A percentile compares a stretch with the other conserved stretches of the same genome.
phyloP scores from a whole-genome alignment of 73 alveolate genomes.

The Paramecium pentaurelia region DNA sequence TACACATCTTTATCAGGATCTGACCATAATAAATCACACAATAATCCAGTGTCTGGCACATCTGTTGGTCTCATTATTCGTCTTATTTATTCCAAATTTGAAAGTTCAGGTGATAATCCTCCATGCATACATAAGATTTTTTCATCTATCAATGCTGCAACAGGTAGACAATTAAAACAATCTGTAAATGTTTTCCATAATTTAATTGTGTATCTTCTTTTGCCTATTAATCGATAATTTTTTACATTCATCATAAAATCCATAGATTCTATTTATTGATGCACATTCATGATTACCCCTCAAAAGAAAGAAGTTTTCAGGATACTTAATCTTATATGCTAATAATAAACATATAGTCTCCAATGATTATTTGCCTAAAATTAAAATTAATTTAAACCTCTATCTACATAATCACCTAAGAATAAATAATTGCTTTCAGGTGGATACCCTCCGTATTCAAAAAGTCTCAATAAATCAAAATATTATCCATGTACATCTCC shows the following conservation, averaged over 20 bases:
- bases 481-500: constrained; percentile 96
- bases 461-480: constrained; percentile 88
- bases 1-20: constrained; percentile 96
- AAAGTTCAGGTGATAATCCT: constrained; percentile 97
- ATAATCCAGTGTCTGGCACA: constrained; percentile 98
- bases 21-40: constrained; percentile 98
- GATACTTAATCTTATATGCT: constrained; percentile 95
- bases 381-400: constrained; percentile 62
- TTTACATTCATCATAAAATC: constrained; percentile 99
- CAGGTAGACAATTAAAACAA: constrained; percentile 98
- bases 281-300: constrained; percentile 99
- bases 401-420: constrained; percentile 97
- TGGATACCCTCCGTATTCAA: constrained; percentile 97
- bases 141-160: constrained; percentile 97
- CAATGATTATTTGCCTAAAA: constrained; percentile 74
- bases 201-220: constrained; percentile 94
- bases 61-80: constrained; percentile 98
- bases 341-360: constrained; percentile 93
- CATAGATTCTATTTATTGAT: constrained; percentile 97
- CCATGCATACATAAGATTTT: constrained; percentile 99
- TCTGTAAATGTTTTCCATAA: constrained; percentile 99
- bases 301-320: constrained; percentile 97
- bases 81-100: constrained; percentile 88
- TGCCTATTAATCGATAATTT: constrained; percentile 30
- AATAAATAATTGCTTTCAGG: constrained; percentile 96